Evolutionary conservation across 345 rosid genomes (phyloP).

Genomic region (Murraya koenigii): DNA sequence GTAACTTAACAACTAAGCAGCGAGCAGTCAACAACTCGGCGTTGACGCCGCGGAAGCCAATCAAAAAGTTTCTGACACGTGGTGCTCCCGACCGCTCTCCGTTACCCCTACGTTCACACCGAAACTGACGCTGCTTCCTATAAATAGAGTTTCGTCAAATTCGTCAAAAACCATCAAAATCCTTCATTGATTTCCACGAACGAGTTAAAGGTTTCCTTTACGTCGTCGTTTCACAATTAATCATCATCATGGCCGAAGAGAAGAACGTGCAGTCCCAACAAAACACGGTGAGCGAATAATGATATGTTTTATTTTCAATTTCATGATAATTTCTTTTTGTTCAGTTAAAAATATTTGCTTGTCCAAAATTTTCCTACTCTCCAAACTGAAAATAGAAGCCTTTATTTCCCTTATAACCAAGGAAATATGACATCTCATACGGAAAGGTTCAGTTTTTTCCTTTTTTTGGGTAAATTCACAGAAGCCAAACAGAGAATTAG

Average conservation of each 20-base stretch:
- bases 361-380: not conserved
- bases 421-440: not conserved
- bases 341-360: no score
- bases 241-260: slow-evolving; percentile 1
- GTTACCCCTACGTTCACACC: not conserved
- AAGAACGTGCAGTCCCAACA: not conserved
- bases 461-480: not conserved
- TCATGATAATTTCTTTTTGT: not conserved
- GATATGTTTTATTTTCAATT: not conserved
- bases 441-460: not conserved
- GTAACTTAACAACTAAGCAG: slow-evolving; percentile 3
- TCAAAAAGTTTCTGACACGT: not conserved
- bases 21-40: not conserved
- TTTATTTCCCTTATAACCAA: not conserved
- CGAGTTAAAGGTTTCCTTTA: not conserved
- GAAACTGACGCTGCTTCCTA: not conserved
- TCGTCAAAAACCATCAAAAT: not conserved
- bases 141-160: not conserved
- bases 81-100: not conserved
- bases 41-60: not conserved
- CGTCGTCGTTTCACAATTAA: not conserved
- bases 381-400: not conserved
- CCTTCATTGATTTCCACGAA: not conserved
- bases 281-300: not conserved
- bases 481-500: not conserved